Evolutionary conservation across 192 early-diverging fungal genomes (phyloP), one percentile per base, ranked within the genome.

Genomic region (Backusella australiensis): DNA sequence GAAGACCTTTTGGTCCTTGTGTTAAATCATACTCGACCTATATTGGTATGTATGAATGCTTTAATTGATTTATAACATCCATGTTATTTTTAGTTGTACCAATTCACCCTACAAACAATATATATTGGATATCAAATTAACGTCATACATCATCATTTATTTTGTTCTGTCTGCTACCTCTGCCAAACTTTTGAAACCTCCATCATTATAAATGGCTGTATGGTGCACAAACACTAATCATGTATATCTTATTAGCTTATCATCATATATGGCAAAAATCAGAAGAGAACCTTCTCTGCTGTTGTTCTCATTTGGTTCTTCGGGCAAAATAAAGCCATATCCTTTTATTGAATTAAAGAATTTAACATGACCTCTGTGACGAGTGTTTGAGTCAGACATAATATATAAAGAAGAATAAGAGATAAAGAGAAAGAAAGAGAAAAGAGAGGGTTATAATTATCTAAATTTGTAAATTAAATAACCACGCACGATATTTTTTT

Each of bases 341-440:
- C 95, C 95, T 81, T 96, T 96, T 79, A 90, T 87, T 75, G 87
- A 87, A 75, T 93, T 95, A 84, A 96, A 96, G 78, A 96, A 96
- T 88, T 96, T 96, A 81, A 94, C 93, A 36, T 77, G 81, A 38
- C 92, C 91, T 73, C 77, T 83, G 67, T 83, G 86, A 56, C 88
- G 85, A 42, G 76, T 56, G 26, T 72, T 49, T 63, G 75, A 32
- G 32, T 72, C 41, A 52, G 81, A 80, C 80, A 79, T 82, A 67
- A 39, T 32, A 36, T 38, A 12, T 42, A 76, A 81, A 14, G 32
- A 72, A 65, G 69, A 29, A 53, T 26, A 77, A 72, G 38, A 69
- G 42, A 36, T 66, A 69, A 44, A 1, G 49, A 34, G 17, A 42
- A 34, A 29, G 72, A 36, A 44, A 71, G 56, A 70, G 75, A 14